phyloP scores from a whole-genome alignment of 192 early-diverging fungal species.

The Lobulomyces angularis region DNA sequence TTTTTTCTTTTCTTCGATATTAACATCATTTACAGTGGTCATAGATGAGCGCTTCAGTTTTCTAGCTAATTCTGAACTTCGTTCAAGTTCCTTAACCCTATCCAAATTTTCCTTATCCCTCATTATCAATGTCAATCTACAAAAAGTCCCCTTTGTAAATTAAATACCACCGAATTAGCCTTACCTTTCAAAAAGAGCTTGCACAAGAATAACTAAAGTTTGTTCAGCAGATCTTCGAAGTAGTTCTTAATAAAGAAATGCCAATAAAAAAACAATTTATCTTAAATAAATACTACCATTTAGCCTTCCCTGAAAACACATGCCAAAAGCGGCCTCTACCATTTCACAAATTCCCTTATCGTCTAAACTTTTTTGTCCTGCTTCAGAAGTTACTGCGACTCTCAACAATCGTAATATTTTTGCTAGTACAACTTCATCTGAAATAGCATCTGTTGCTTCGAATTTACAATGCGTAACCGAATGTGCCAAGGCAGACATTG shows the following conservation, averaged over 20 bases:
- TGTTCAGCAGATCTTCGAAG: slow-evolving; percentile 64
- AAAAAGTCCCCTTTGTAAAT: no score
- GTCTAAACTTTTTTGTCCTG: slow-evolving; percentile 57
- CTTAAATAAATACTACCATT: slow-evolving; percentile 36
- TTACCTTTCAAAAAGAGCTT: slow-evolving; percentile 65
- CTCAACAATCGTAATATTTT: slow-evolving; percentile 76
- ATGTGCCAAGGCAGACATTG: slow-evolving; percentile 59
- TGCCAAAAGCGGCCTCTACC: slow-evolving; percentile 92
- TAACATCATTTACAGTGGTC: no score
- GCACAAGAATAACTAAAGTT: slow-evolving; percentile 60
- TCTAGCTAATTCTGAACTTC: slow-evolving; percentile 9
- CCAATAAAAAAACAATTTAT: background rate
- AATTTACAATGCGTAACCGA: slow-evolving; percentile 93
- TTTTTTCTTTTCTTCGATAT: no score
- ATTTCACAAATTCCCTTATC: slow-evolving; percentile 94
- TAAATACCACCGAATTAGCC: background rate
- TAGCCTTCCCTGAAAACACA: slow-evolving; percentile 88
- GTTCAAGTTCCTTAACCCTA: slow-evolving; percentile 23
- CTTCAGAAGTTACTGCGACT: slow-evolving; percentile 50
- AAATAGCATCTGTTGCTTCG: slow-evolving; percentile 82
- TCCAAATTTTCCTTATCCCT: no score
- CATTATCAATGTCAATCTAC: no score
- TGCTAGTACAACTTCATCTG: slow-evolving; percentile 87
- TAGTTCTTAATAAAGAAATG: slow-evolving; percentile 39
- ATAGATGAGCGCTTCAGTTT: no score